Percentiles rank a stretch among this genome's conserved stretches.
phyloP scores from a whole-genome alignment of 1,139 yeast species.

The Hyphopichia fennica region DNA sequence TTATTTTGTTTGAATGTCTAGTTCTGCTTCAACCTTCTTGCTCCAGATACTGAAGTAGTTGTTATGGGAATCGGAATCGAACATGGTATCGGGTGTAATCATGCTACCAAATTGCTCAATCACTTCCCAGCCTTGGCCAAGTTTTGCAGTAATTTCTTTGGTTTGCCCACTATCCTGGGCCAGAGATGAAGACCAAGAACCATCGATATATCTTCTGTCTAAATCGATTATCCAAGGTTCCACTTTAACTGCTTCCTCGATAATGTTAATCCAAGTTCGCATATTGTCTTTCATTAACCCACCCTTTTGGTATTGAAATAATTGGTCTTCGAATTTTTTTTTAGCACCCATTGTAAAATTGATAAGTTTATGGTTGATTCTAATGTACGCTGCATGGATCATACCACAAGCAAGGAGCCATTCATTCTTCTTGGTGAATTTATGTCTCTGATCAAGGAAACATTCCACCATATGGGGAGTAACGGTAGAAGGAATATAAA shows the following conservation, averaged over 20 bases:
- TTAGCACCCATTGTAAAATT: constrained; percentile 49
- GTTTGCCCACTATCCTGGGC: constrained; percentile 17
- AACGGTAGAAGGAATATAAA: constrained; percentile 56
- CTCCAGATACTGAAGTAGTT: constrained; percentile 38
- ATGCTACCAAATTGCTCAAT: constrained; percentile 35
- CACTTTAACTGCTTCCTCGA: constrained; percentile 51
- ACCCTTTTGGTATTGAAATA: constrained; percentile 56
- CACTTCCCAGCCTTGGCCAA: constrained; percentile 35
- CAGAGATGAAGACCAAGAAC: constrained; percentile 13
- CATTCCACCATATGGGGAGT: constrained; percentile 53
- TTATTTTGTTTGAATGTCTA: constrained; percentile 2
- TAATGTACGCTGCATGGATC: constrained; percentile 55
- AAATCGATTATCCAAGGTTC: constrained; percentile 55
- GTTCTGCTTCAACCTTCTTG: constrained; percentile 5
- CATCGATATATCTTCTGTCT: constrained; percentile 39
- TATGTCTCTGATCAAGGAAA: constrained; percentile 50
- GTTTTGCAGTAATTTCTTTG: constrained; percentile 28
- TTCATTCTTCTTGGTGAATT: constrained; percentile 53
- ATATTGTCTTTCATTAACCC: constrained; percentile 49
- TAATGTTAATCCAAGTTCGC: constrained; percentile 51
- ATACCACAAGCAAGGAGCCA: constrained; percentile 73
- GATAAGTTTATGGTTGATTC: constrained; percentile 52
- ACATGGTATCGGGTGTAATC: constrained; percentile 33
- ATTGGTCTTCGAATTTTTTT: constrained; percentile 45
- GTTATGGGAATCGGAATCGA: constrained; percentile 27